Conservation (phyloP, 2,329 filamentous ascomycete species). For the Penicillium crustosum region DNA sequence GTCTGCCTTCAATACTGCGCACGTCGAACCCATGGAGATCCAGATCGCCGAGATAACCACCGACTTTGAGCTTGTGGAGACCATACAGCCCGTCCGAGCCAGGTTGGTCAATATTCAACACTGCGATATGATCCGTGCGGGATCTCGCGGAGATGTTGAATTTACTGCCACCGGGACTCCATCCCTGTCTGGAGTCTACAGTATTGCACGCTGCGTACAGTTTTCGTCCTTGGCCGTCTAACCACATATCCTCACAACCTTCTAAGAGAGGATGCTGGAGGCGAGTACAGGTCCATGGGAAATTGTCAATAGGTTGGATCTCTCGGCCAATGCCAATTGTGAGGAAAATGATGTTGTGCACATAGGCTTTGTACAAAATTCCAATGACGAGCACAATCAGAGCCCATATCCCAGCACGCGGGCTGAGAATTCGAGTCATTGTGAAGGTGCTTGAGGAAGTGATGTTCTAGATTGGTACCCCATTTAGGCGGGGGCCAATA, state of each 20-base stretch:
- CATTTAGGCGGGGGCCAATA: neutral
- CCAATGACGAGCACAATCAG: neutral
- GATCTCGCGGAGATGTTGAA: constrained; percentile 25
- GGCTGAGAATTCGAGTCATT: neutral
- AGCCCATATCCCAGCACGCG: neutral
- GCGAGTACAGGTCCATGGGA: constrained; percentile 30
- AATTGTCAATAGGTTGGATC: constrained; percentile 33
- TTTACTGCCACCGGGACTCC: constrained; percentile 11
- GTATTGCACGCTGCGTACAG: neutral
- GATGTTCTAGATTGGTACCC: neutral
- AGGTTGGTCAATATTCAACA: constrained; percentile 30
- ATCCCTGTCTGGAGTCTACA: neutral
- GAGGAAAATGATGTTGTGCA: neutral
- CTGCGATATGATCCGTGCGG: constrained; percentile 27
- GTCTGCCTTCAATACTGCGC: neutral
- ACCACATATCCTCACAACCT: constrained; percentile 34
- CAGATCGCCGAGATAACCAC: neutral
- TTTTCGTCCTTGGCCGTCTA: constrained; percentile 18
- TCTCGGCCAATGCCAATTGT: constrained; percentile 16
- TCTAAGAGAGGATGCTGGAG: constrained; percentile 28
- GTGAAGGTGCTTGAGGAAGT: neutral
- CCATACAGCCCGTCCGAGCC: constrained; percentile 19
- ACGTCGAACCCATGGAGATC: neutral
- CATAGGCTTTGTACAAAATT: neutral
- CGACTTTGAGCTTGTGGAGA: constrained; percentile 7